Conservation (phyloP, 768 basidiomycete species). For the Amanita subjunquillea region DNA sequence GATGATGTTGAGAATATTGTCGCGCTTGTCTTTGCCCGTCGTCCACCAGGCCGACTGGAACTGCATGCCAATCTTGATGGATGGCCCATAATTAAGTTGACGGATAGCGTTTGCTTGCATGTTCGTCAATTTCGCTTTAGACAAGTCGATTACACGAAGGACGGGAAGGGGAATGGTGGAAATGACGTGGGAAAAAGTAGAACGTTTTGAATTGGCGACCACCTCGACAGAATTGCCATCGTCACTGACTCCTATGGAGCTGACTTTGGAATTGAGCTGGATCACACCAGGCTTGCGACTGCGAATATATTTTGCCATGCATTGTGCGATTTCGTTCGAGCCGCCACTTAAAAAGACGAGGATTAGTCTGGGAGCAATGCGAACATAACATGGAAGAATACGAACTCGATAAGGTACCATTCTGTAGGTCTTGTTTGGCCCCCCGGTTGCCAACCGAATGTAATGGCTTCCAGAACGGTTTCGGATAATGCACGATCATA, state of each 20-base stretch:
- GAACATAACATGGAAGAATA: not conserved
- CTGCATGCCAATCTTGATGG: constrained; percentile 32
- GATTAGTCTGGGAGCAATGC: not conserved
- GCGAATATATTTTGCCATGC: not conserved
- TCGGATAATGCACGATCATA: constrained; percentile 26
- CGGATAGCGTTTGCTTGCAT: constrained; percentile 23
- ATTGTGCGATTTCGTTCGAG: not conserved
- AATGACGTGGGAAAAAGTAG: not conserved
- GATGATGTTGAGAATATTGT: constrained; percentile 6
- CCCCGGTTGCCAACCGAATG: not conserved
- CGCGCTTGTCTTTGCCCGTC: constrained; percentile 14
- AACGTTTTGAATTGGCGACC: too few relatives aligned
- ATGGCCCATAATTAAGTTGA: constrained; percentile 22
- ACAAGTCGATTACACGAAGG: not conserved
- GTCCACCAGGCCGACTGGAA: constrained; percentile 37
- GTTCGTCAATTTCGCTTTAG: constrained; percentile 10
- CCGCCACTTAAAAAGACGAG: not conserved
- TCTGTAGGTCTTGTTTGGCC: not conserved
- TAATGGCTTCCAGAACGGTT: constrained; percentile 20
- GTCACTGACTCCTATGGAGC: not conserved
- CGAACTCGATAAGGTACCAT: not conserved
- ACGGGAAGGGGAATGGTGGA: not conserved
- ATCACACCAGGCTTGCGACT: not conserved
- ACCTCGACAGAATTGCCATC: not conserved
- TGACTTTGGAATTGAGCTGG: not conserved